Evolutionary conservation across 345 rosid genomes (phyloP).

Genomic region (Zanthoxylum bungeanum): DNA sequence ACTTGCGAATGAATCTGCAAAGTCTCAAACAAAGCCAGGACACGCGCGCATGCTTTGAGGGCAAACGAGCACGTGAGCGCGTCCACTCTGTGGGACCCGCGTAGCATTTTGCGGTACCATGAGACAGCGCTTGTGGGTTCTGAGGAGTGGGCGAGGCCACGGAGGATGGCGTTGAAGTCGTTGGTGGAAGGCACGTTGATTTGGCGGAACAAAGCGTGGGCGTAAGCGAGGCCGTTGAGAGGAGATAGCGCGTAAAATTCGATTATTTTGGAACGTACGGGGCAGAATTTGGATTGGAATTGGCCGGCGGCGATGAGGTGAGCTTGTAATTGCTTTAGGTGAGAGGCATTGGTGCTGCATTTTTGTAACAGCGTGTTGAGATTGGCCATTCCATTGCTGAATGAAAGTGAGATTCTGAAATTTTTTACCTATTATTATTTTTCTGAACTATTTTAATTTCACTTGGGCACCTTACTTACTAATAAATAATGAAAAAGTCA

Average conservation of each 20-base stretch:
- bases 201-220: constrained; percentile 43
- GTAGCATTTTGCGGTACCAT: constrained; percentile 57
- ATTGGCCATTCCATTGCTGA: constrained; percentile 12
- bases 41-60: constrained; percentile 77
- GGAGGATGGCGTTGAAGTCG: constrained; percentile 86
- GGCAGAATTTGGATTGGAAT: constrained; percentile 38
- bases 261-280: constrained; percentile 66
- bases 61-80: constrained; percentile 83
- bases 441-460: background rate
- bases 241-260: constrained; percentile 68
- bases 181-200: constrained; percentile 59
- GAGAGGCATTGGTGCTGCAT: constrained; percentile 40
- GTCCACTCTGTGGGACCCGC: constrained; percentile 42
- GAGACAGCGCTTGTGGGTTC: constrained; percentile 48
- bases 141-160: constrained; percentile 58
- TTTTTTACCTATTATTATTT: no score
- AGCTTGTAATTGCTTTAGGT: constrained; percentile 65
- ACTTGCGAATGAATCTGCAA: constrained; percentile 59
- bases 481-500: background rate
- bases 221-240: constrained; percentile 52
- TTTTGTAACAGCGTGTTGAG: constrained; percentile 39
- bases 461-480: background rate
- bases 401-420: background rate
- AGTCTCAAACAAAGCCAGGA: constrained; percentile 42
- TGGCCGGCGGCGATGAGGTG: constrained; percentile 55